Evolutionary conservation across 1,284 basidiomycete species (phyloP), one percentile per base, ranked within the genome.

Genomic region (Exobasidium rhododendri): DNA sequence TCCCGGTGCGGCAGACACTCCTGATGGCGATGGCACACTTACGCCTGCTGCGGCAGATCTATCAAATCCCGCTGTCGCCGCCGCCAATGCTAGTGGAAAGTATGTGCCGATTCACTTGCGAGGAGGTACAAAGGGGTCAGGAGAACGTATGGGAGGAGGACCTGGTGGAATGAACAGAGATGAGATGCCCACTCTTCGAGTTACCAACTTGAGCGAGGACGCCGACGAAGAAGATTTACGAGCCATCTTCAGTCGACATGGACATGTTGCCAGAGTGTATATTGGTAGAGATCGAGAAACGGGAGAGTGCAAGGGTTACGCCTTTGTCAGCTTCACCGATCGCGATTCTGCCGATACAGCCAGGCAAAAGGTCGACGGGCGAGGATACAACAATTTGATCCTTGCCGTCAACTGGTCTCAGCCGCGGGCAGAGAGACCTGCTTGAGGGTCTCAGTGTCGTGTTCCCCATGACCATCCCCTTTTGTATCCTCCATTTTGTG

Each of bases 131-230:
- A 87, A 86, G 28, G 86, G 86, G n/a, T 82, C 86, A 11, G 92
- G 92, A 63, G 92, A 92, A 79, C 85, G 87, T 20, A 93, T 93
- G 90, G 86, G 85, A 68, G 81, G 75, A 59, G 10, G 83, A 83
- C 20, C 5, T 24, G 69, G 66, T 24, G 83, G 83, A 47, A 66
- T 68, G 46, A 59, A 58, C 58, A 65, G 74, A 59, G 94, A 97
- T 81, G 94, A 98, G 78, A 85, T 94, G 28, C 94, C 96, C 2
- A 99, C 96, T 0, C 85, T 99, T 26, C 91, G 96, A 56, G 92
- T 99, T 71, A 97, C 96, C 46, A 98, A 97, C 78, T 89, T 99
- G 65, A 92, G 91, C 31, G 90, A 93, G 80, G 96, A 98, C 75
- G 92, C 92, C 1, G 88, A 91, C 73, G 96, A 98, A 80, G 89